These are phyloP conservation scores for Malassezia arunalokei DNA, from an alignment of 1,284 basidiomycete genomes.

Conservation along the genomic window DNA sequence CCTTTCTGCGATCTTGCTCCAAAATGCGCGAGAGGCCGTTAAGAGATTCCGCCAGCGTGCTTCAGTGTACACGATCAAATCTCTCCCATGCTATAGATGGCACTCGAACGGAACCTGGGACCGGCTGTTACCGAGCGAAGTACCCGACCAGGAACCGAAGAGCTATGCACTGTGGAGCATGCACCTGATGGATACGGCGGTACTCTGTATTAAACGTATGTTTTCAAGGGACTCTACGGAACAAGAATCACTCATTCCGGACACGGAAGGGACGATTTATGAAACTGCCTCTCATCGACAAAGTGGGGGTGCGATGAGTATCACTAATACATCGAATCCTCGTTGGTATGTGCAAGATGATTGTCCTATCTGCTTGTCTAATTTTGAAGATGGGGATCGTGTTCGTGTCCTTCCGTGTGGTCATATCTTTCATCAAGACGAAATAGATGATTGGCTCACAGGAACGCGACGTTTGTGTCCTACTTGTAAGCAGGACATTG, in stretches of 20 bases:
- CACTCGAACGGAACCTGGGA: conserved; percentile 5
- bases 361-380: conserved; percentile 41
- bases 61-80: conserved; percentile 31
- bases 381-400: conserved; percentile 39
- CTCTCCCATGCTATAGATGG: conserved; percentile 39
- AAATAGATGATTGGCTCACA: conserved; percentile 39
- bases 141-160: not conserved
- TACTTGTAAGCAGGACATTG: conserved; percentile 42
- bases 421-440: conserved; percentile 40
- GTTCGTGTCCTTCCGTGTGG: conserved; percentile 42
- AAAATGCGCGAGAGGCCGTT: conserved; percentile 30
- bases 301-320: too few species aligned
- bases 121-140: not conserved
- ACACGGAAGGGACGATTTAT: not conserved
- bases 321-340: not conserved
- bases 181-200: conserved; percentile 37
- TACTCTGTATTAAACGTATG: conserved; percentile 16
- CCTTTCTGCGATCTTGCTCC: conserved; percentile 31
- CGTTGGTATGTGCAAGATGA: conserved; percentile 23
- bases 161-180: conserved; percentile 27
- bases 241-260: not conserved
- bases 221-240: not conserved
- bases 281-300: not conserved
- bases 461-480: conserved; percentile 41
- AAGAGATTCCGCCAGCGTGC: conserved; percentile 38